phyloP scores from a whole-genome alignment of 768 basidiomycete genomes.

The Rickenella mellea region DNA sequence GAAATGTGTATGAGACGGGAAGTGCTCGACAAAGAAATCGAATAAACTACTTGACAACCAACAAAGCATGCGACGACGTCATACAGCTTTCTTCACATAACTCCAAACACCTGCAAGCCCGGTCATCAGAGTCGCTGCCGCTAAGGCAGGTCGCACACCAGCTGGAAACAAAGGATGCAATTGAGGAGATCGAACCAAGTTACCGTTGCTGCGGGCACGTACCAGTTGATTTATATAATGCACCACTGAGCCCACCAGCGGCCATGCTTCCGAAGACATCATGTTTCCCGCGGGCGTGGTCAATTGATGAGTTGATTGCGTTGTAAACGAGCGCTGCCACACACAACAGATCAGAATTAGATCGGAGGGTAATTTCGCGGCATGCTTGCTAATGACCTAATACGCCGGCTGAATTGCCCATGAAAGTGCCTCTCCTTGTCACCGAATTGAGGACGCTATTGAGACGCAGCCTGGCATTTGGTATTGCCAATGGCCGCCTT shows the following conservation, averaged over 20 bases:
- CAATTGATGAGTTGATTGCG: slow-evolving; percentile 90
- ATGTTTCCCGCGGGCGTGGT: slow-evolving; percentile 81
- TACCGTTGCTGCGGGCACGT: slow-evolving; percentile 27
- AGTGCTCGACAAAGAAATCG: slow-evolving; percentile 8
- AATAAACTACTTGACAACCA: slow-evolving; percentile 35
- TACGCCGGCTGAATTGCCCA: slow-evolving; percentile 97
- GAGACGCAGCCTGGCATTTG: slow-evolving; percentile 81
- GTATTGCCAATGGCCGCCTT: slow-evolving; percentile 75
- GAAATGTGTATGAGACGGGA: slow-evolving; percentile 7
- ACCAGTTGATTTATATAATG: slow-evolving; percentile 92
- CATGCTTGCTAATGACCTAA: slow-evolving; percentile 59
- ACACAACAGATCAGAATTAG: slow-evolving; percentile 25
- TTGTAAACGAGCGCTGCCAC: slow-evolving; percentile 87
- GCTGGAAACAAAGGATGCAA: slow-evolving; percentile 44
- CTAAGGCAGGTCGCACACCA: slow-evolving; percentile 82
- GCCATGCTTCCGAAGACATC: slow-evolving; percentile 87
- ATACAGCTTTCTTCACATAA: slow-evolving; percentile 84
- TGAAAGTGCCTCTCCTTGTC: slow-evolving; percentile 92
- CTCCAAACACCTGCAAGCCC: slow-evolving; percentile 90
- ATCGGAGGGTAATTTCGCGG: slow-evolving; percentile 16
- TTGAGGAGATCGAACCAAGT: slow-evolving; percentile 23
- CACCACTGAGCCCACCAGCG: slow-evolving; percentile 86
- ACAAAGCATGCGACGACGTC: slow-evolving; percentile 35
- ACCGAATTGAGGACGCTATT: slow-evolving; percentile 96
- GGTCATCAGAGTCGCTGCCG: slow-evolving; percentile 83